Conservation (phyloP, 306 rosid genomes). For the Comarum palustre region DNA sequence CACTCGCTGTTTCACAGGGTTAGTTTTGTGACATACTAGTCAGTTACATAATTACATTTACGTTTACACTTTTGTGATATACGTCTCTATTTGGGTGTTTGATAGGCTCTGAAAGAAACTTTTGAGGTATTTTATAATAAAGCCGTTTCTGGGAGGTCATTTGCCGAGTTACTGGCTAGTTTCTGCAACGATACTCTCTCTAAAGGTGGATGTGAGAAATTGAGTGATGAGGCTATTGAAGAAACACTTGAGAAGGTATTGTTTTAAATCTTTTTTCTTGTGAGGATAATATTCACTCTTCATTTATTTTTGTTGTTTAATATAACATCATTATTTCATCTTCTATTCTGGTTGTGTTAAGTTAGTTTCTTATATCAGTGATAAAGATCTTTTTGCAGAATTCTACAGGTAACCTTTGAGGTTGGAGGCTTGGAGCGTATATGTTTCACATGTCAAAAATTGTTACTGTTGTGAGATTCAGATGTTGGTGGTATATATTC, state of each 20-base stretch:
- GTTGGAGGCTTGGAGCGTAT: not conserved
- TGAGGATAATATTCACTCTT: not conserved
- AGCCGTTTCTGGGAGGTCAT: conserved; percentile 65
- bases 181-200: conserved; percentile 77
- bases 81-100: conserved; percentile 4
- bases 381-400: conserved; percentile 85
- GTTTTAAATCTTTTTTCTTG: not conserved
- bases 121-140: conserved; percentile 78
- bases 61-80: conserved; percentile 5
- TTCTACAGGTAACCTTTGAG: conserved; percentile 50
- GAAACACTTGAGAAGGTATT: conserved; percentile 87
- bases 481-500: not conserved
- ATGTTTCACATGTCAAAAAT: not conserved
- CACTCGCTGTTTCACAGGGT: conserved; percentile 80
- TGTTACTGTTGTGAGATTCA: too few species aligned
- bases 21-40: conserved; percentile 25
- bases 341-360: conserved; percentile 57
- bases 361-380: conserved; percentile 71
- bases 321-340: not conserved
- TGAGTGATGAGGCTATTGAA: conserved; percentile 75
- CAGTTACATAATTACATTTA: not conserved
- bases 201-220: conserved; percentile 79
- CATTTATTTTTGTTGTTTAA: conserved; percentile 5
- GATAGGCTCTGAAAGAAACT: conserved; percentile 75
- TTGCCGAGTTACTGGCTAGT: conserved; percentile 70